phyloP scores from a whole-genome alignment of 345 rosid species.

The Rhodomyrtus tomentosa region DNA sequence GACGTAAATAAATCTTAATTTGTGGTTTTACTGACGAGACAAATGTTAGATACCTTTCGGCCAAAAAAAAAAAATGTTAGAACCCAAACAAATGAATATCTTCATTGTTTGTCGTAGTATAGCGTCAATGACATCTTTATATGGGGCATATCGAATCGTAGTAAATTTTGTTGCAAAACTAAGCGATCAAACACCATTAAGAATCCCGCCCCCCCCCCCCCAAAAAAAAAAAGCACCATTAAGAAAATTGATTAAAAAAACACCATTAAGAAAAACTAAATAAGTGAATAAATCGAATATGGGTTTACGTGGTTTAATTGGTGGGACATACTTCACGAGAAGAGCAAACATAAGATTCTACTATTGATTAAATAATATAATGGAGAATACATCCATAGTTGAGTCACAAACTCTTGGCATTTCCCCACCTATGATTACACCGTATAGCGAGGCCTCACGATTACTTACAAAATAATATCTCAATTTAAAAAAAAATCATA shows the following conservation, averaged over 20 bases:
- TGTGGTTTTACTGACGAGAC: neutral
- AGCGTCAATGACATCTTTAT: neutral
- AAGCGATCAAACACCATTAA: neutral
- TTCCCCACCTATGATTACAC: neutral
- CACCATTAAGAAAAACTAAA: neutral
- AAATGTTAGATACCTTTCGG: no score
- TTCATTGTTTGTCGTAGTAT: neutral
- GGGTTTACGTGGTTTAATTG: neutral
- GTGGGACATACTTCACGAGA: neutral
- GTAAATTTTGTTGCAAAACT: neutral
- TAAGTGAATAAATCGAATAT: neutral
- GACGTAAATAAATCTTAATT: neutral
- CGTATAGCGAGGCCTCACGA: neutral
- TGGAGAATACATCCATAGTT: neutral
- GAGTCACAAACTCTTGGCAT: neutral
- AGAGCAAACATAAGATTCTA: neutral
- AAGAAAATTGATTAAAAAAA: neutral
- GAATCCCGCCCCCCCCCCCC: neutral
- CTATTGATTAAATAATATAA: neutral
- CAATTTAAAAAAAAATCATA: neutral
- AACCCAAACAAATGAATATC: neutral
- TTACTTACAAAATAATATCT: neutral
- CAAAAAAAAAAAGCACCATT: no score
- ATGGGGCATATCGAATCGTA: neutral
- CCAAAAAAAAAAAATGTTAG: no score